Evolutionary conservation across 768 basidiomycete species (phyloP).

Genomic region (Macrolepiota dolichaula): DNA sequence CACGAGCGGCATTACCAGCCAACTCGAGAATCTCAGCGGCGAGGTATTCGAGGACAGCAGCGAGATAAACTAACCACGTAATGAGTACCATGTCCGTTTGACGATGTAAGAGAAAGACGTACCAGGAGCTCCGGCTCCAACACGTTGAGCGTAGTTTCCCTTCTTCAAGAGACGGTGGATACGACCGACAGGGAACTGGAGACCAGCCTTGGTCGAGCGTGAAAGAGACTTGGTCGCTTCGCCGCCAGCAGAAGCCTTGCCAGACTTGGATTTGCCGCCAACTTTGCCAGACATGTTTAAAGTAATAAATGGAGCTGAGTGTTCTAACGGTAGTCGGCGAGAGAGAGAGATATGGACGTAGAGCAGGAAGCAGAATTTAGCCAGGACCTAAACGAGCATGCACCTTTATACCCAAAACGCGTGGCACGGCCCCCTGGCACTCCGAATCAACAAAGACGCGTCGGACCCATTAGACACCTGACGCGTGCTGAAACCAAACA

Average conservation of each 20-base stretch:
- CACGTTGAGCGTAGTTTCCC: conserved; percentile 85
- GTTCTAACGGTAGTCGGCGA: neutral
- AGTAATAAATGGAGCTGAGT: neutral
- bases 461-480: conserved; percentile 24
- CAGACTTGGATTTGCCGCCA: conserved; percentile 55
- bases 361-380: neutral
- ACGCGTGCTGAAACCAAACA: conserved; percentile 30
- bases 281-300: conserved; percentile 42
- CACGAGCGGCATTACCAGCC: conserved; percentile 81
- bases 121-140: conserved; percentile 89
- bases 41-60: conserved; percentile 88
- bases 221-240: conserved; percentile 62
- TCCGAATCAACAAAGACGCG: conserved; percentile 35
- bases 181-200: conserved; percentile 90
- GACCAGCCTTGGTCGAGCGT: conserved; percentile 70
- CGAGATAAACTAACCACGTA: conserved; percentile 66
- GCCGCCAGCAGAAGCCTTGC: conserved; percentile 69
- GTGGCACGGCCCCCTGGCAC: neutral
- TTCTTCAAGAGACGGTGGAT: conserved; percentile 85
- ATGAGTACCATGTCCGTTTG: neutral
- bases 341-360: neutral
- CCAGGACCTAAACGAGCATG: neutral
- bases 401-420: neutral
- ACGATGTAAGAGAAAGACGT: conserved; percentile 12
- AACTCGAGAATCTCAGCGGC: conserved; percentile 93